These are phyloP conservation scores for Saccharomycopsis amapae DNA, from an alignment of 805 yeast species.

Conservation along the genomic window DNA sequence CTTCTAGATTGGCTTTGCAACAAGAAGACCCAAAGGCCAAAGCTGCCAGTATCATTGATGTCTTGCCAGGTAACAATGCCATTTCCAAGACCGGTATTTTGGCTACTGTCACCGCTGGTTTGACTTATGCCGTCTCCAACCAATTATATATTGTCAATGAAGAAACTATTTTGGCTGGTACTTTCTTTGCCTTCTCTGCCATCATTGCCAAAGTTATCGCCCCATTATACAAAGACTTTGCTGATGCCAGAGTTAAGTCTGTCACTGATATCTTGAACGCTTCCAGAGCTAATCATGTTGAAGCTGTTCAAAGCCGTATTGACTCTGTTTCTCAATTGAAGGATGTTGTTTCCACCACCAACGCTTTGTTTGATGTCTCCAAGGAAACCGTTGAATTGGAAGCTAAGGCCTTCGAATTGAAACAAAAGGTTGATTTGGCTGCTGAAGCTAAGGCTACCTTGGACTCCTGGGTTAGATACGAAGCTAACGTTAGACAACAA, in stretches of 20 bases:
- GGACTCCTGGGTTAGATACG: slow-evolving; percentile 99
- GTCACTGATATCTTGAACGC: slow-evolving; percentile 76
- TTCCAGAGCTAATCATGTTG: slow-evolving; percentile 84
- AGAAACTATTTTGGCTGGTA: slow-evolving; percentile 78
- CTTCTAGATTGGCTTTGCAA: slow-evolving; percentile 9
- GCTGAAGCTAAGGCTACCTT: slow-evolving; percentile 88
- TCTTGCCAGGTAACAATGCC: slow-evolving; percentile 85
- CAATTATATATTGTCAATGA: slow-evolving; percentile 90
- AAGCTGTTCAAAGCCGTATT: slow-evolving; percentile 90
- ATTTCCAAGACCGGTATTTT: slow-evolving; percentile 90
- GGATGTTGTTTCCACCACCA: slow-evolving; percentile 87
- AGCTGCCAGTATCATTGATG: slow-evolving; percentile 84
- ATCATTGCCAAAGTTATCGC: slow-evolving; percentile 82
- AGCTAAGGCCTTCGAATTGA: slow-evolving; percentile 87
- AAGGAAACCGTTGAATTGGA: slow-evolving; percentile 95
- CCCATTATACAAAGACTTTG: slow-evolving; percentile 93
- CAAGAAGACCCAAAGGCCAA: slow-evolving; percentile 72
- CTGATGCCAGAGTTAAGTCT: slow-evolving; percentile 75
- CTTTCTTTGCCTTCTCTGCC: slow-evolving; percentile 71
- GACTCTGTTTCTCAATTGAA: slow-evolving; percentile 79
- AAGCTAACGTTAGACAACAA: slow-evolving; percentile 89
- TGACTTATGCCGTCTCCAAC: slow-evolving; percentile 88
- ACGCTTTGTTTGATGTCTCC: slow-evolving; percentile 86
- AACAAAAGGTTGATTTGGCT: slow-evolving; percentile 84
- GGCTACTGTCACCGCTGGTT: slow-evolving; percentile 93